A percentile compares a stretch with the other conserved stretches of the same genome.
Conservation (phyloP, 352 stramenopile species). For the Globisporangium nodosum region DNA sequence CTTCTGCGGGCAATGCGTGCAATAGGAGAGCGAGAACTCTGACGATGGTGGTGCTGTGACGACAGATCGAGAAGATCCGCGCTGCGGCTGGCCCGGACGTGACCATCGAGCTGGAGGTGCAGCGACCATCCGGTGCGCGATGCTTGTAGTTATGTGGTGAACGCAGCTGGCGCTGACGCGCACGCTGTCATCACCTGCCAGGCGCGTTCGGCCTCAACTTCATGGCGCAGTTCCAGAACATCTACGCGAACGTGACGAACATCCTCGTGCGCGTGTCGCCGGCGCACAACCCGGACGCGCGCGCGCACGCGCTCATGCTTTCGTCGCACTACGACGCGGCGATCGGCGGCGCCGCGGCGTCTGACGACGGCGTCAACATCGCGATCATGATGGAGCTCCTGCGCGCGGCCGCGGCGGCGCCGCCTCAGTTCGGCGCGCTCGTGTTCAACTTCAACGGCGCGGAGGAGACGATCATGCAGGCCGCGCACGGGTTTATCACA, state of each 20-base stretch:
- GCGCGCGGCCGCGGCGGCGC: constrained; percentile 31
- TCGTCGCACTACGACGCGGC: constrained; percentile 79
- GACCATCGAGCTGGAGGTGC: constrained; percentile 51
- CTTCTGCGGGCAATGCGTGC: too few relatives aligned
- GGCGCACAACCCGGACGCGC: constrained; percentile 17
- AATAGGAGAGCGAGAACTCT: too few relatives aligned
- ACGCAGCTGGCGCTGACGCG: too few relatives aligned
- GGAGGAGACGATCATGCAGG: constrained; percentile 77
- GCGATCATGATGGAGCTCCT: constrained; percentile 78
- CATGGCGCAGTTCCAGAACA: constrained; percentile 77
- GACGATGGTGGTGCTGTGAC: background rate
- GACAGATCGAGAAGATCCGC: constrained; percentile 53
- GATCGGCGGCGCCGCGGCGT: constrained; percentile 60
- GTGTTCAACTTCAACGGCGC: constrained; percentile 83
- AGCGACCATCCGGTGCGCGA: constrained; percentile 41
- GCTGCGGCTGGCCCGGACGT: constrained; percentile 24
- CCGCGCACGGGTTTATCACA: constrained; percentile 75
- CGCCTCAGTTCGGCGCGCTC: constrained; percentile 40
- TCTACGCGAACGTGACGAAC: constrained; percentile 83
- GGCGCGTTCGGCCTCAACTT: constrained; percentile 75
- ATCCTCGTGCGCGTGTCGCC: constrained; percentile 61
- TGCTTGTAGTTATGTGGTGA: background rate
- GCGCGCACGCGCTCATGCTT: constrained; percentile 57
- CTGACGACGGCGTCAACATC: constrained; percentile 75
- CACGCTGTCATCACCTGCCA: background rate